phyloP scores from a whole-genome alignment of 345 rosid species.

The Sisymbrium irio region DNA sequence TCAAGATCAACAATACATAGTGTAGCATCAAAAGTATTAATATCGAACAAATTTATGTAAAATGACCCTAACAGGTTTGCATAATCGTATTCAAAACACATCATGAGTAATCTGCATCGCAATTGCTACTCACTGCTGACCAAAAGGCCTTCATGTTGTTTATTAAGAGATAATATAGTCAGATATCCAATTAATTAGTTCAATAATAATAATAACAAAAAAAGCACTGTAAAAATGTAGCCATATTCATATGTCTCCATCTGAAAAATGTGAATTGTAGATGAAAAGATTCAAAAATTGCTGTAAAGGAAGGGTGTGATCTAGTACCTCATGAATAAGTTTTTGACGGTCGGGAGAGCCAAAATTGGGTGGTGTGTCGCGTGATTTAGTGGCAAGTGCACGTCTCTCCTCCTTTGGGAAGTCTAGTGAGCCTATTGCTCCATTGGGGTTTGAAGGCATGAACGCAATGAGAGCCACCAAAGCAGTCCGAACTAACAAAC shows the following conservation, averaged over 20 bases:
- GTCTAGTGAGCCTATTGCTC: constrained; percentile 93
- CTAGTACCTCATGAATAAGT: constrained; percentile 72
- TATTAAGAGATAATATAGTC: neutral
- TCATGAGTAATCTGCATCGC: neutral
- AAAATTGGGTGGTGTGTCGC: constrained; percentile 63
- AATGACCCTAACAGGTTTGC: neutral
- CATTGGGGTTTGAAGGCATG: constrained; percentile 92
- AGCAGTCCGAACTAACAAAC: constrained; percentile 81
- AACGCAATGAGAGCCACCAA: constrained; percentile 90
- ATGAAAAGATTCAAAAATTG: neutral
- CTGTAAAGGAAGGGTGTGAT: neutral
- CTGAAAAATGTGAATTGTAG: neutral
- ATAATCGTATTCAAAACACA: neutral
- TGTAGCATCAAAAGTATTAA: neutral
- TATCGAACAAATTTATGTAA: neutral
- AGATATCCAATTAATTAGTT: neutral
- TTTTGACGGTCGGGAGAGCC: constrained; percentile 80
- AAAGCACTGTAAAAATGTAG: neutral
- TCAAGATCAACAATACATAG: neutral
- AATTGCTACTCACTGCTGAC: neutral
- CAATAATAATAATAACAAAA: neutral
- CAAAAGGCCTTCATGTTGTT: neutral
- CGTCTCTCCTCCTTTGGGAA: constrained; percentile 85
- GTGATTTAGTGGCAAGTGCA: constrained; percentile 75
- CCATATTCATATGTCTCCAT: neutral